Base-by-base conservation (phyloP, 345 rosid species). In the Sonneratia caseolaris region DNA sequence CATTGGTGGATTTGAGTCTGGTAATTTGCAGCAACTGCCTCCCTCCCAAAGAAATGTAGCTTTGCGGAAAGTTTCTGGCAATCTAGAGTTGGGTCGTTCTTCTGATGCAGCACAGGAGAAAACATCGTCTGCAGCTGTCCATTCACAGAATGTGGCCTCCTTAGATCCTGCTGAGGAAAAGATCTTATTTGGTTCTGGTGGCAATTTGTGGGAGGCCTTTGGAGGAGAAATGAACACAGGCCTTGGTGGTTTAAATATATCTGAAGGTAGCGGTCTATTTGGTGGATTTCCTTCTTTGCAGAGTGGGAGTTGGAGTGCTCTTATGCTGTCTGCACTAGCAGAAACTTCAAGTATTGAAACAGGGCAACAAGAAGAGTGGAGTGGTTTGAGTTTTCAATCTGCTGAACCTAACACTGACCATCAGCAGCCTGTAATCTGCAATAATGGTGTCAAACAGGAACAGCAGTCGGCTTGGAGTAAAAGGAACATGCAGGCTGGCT, bases 221-320 rank as follows among this genome's bases (percentile, higher is more conserved):
- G 89, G 97, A 65, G 83, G 69, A 77, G 77, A 83, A 72, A 40
- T 75, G 64, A 82, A 76, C 73, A 68, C 79, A 77, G 86, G 77
- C 69, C 68, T 89, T 56, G 79, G 84, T 72, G 85, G 89, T 73
- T 80, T 78, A 55, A 79, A 74, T 69, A 71, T 80, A 61, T 62
- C 83, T 51, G 91, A 81, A 75, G 74, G 70, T 72, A 47, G 86
- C 12, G 96, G 87, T 69, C 22, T 68, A 67, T 69, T 67, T 24
- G 83, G 88, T 77, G 76, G 88, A 71, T 76, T 83, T 75, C 84
- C 97, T 73, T 91, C 96, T 36, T 32, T 90, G 76, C 97, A 89
- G 73, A 89, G 93, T 84, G 99, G 99, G 78, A 88, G 96, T 74
- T 95, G 98, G 99, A 92, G 99, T 85, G 98, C 99, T 72, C 99